Conservation (phyloP, 2,329 filamentous ascomycete genomes). For the Hymenoscyphus scutula region DNA sequence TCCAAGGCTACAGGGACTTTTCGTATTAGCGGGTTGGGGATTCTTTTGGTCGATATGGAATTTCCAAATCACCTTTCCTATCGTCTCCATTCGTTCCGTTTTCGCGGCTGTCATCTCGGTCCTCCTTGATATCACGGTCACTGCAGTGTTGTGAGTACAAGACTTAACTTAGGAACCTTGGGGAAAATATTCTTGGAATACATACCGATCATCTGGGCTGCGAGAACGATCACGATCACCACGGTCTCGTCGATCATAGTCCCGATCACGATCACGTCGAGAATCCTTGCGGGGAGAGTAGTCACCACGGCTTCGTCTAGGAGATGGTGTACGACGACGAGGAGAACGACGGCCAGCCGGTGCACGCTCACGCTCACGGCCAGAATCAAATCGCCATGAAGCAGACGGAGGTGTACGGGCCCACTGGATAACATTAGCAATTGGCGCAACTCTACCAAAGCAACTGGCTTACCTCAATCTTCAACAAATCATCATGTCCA, state of each 20-base stretch:
- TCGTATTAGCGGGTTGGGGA: slow-evolving; percentile 29
- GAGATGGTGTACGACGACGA: slow-evolving; percentile 72
- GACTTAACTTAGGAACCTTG: background rate
- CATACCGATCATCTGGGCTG: slow-evolving; percentile 62
- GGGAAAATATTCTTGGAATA: slow-evolving; percentile 9
- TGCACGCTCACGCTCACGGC: slow-evolving; percentile 68
- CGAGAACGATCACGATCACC: slow-evolving; percentile 62
- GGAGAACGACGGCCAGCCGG: slow-evolving; percentile 53
- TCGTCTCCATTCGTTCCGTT: slow-evolving; percentile 82
- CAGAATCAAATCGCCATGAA: slow-evolving; percentile 97
- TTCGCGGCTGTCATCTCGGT: slow-evolving; percentile 69
- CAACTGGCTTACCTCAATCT: slow-evolving; percentile 77
- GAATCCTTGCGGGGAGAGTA: slow-evolving; percentile 89
- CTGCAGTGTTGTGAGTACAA: slow-evolving; percentile 26
- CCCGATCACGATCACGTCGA: slow-evolving; percentile 74
- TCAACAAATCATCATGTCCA: slow-evolving; percentile 85
- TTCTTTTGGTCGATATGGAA: slow-evolving; percentile 21
- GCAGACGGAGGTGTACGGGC: slow-evolving; percentile 96
- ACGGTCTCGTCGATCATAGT: slow-evolving; percentile 69
- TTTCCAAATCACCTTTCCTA: slow-evolving; percentile 68
- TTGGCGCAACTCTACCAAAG: background rate
- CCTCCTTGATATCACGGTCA: slow-evolving; percentile 50
- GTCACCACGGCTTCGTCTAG: slow-evolving; percentile 69
- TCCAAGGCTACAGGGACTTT: slow-evolving; percentile 55
- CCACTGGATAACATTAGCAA: slow-evolving; percentile 63